Base-by-base conservation (phyloP, 2,329 filamentous ascomycete genomes). In the Fusarium sp. region DNA sequence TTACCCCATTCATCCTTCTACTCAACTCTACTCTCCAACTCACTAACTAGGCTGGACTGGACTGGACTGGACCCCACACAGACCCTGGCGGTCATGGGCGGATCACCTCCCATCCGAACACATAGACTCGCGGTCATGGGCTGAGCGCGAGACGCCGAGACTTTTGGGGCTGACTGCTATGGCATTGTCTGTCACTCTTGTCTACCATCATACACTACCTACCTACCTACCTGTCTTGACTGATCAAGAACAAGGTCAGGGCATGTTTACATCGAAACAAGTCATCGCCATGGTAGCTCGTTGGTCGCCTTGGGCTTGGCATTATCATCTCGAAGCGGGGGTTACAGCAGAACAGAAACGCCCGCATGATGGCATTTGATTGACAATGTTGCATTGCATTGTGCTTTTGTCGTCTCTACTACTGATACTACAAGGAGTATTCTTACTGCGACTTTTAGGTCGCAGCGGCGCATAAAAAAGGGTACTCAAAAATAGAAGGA, bases 401-500 rank as follows among this genome's bases (percentile, higher is more conserved):
- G 28, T 65, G 42, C 30, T 15, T 51, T 24, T 51, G 17, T n/a
- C 24, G 38, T 48, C 32, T 24, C 28, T 32, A 32, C 47, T 28
- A 24, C 42, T 28, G 26, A 6, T 47, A 30, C 51, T 36, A 56
- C 48, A 54, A 62, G 54, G 63, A 59, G 48, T 50, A 47, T 50
- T 73, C 48, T 72, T 63, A 60, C 55, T 66, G 63, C 50, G 63
- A 59, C 66, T 73, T 56, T 75, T 41, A 69, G 67, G 63, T 73
- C 72, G 61, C 38, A 55, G 57, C 45, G 70, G 73, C 60, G 73
- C 72, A 69, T 69, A 59, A 36, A 36, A 51, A 30, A 54, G n/a
- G 39, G 32, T 50, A 54, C 28, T 55, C 32, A 48, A 38, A 38
- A 39, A 63, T 55, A 45, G 61, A 50, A 28, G 36, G 41, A 60